phyloP scores from a whole-genome alignment of 129 eudicot species.

The Ambrosia trifida region DNA sequence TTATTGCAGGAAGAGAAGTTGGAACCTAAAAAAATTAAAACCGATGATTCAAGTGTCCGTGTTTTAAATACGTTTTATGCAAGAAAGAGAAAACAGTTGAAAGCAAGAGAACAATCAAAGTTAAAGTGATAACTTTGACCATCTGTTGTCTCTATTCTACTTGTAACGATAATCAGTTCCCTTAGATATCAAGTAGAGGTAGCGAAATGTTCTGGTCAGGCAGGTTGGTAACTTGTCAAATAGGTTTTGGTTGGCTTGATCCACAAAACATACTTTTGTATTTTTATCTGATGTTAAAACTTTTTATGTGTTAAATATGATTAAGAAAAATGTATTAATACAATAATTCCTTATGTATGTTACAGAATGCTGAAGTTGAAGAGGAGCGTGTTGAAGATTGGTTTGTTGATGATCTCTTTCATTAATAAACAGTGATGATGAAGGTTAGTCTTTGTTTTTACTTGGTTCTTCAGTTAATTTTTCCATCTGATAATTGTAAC shows the following conservation, averaged over 20 bases:
- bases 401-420: conserved; percentile 78
- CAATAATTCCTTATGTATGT: background rate
- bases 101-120: conserved; percentile 57
- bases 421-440: conserved; percentile 66
- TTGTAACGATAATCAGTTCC: background rate
- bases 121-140: conserved; percentile 29
- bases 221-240: conserved; percentile 9
- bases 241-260: background rate
- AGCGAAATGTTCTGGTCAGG: conserved; percentile 1
- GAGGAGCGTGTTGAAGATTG: conserved; percentile 67
- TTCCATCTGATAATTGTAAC: background rate
- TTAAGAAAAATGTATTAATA: background rate
- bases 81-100: conserved; percentile 69
- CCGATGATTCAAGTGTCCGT: conserved; percentile 77
- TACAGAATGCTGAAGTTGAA: conserved; percentile 54
- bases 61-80: conserved; percentile 77
- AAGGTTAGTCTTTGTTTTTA: conserved; percentile 41
- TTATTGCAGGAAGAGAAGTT: conserved; percentile 71
- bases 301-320: background rate
- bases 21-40: conserved; percentile 68
- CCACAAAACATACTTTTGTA: background rate
- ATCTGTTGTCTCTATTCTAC: background rate
- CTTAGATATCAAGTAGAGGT: conserved; percentile 11
- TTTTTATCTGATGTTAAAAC: background rate
- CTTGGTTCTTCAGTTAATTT: background rate